Evolutionary conservation across 1,284 basidiomycete genomes (phyloP).

Genomic region (Moesziomyces antarcticus): DNA sequence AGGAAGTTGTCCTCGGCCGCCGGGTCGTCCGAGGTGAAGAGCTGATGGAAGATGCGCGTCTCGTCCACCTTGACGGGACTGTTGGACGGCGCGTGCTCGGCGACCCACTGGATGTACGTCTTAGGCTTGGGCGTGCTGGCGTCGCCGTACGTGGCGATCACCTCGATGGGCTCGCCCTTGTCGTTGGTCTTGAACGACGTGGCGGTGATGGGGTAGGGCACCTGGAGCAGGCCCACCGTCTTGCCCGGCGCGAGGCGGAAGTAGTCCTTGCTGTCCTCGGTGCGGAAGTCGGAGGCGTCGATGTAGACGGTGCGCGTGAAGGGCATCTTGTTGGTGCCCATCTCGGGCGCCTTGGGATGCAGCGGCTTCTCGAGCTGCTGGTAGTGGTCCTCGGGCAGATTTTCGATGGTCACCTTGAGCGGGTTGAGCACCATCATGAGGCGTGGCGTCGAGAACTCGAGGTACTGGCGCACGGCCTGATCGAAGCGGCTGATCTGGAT

Average conservation of each 20-base stretch:
- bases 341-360: constrained; percentile 91
- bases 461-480: constrained; percentile 85
- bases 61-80: constrained; percentile 88
- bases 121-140: constrained; percentile 80
- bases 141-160: constrained; percentile 76
- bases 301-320: constrained; percentile 93
- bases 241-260: constrained; percentile 97
- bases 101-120: constrained; percentile 98
- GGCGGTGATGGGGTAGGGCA: constrained; percentile 94
- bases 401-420: constrained; percentile 85
- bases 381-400: constrained; percentile 86
- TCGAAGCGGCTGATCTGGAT: constrained; percentile 92
- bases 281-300: constrained; percentile 91
- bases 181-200: constrained; percentile 82
- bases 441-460: constrained; percentile 88
- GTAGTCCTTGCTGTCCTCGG: constrained; percentile 91
- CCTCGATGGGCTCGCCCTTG: constrained; percentile 76
- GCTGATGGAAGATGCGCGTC: constrained; percentile 87
- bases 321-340: constrained; percentile 84
- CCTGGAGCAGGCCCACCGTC: constrained; percentile 95
- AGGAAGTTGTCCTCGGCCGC: constrained; percentile 78
- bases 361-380: constrained; percentile 88
- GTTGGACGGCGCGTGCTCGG: constrained; percentile 79
- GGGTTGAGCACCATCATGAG: constrained; percentile 93
- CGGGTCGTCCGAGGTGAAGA: constrained; percentile 95